These are phyloP conservation scores for Yamadazyma siamensis DNA, from an alignment of 1,139 yeast genomes.

Conservation along the genomic window DNA sequence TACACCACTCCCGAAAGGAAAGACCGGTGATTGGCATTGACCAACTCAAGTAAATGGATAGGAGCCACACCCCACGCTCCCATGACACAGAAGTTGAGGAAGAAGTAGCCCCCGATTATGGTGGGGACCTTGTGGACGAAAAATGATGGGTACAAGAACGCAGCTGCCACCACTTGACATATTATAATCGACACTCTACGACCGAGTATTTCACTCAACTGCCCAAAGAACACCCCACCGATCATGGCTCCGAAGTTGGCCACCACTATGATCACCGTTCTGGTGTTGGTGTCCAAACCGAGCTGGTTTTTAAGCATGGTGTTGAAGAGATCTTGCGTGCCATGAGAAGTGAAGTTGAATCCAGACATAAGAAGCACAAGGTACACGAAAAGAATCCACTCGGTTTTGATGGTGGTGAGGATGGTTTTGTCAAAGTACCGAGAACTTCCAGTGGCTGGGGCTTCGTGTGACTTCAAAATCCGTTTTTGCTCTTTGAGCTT, in stretches of 20 bases:
- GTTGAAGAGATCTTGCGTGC: conserved; percentile 53
- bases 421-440: conserved; percentile 15
- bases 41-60: conserved; percentile 33
- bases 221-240: conserved; percentile 50
- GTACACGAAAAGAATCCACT: conserved; percentile 44
- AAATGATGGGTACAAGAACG: conserved; percentile 33
- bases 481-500: conserved; percentile 16
- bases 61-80: conserved; percentile 42
- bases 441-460: conserved; percentile 3
- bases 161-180: conserved; percentile 28
- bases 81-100: conserved; percentile 27
- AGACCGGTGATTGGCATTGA: conserved; percentile 33
- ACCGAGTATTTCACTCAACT: conserved; percentile 42
- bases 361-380: conserved; percentile 46
- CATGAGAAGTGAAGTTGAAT: conserved; percentile 52
- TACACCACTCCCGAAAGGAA: conserved; percentile 37
- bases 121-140: conserved; percentile 22
- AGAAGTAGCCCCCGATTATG: conserved; percentile 28
- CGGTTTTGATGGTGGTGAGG: conserved; percentile 26
- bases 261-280: conserved; percentile 45
- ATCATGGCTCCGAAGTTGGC: conserved; percentile 49
- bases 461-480: conserved; percentile 8
- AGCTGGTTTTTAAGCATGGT: conserved; percentile 44
- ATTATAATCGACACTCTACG: conserved; percentile 38
- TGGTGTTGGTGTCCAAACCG: conserved; percentile 26